Base-by-base conservation (phyloP, 2,329 filamentous ascomycete genomes). In the Colletotrichum tabaci region DNA sequence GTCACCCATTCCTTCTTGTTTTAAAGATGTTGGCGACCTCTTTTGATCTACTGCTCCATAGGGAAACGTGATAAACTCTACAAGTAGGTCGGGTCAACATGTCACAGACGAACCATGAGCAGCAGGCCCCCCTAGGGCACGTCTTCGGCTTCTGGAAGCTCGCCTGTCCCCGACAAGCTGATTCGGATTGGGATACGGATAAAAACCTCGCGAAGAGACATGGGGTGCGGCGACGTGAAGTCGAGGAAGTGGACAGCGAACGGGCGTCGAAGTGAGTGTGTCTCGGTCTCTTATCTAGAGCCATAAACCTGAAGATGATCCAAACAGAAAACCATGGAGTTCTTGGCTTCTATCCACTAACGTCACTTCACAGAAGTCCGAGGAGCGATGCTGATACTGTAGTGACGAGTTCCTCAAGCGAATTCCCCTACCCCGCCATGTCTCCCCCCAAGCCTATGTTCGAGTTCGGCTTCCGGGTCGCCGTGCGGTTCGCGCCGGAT, bases 391-490 rank as follows among this genome's bases (percentile, higher is more conserved):
- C 10, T 18, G 13, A 5, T 13, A 13, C 42, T 0, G 30, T 16
- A 5, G 18, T 46, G 21, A 23, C n/a, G 26, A 23, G 8, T 21
- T 8, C 4, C 7, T 4, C 21, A 18, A 42, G 2, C 16, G 12
- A 40, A 2, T 64, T 84, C 44, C 81, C 82, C 6, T 81, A 83
- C 71, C 83, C 84, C 23, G 75, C 78, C 40, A 73, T 85, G 46
- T 79, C 80, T 1, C 81, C 87, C 53, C 84, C 86, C 4, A 81
- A 82, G 75, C 85, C 86, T 2, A 80, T 78, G 46, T 80, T 87
- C 58, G 82, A 82, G 60, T 85, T 87, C 52, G 85, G 87, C 74
- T 86, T 88, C 73, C 84, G 85, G 55, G 82, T 88, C 73, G 83
- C 83, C 26, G 82, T 87, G 8, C 77, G 16, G 0, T 38, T 66